phyloP scores from a whole-genome alignment of 768 basidiomycete species.

The Kwoniella sp. region DNA sequence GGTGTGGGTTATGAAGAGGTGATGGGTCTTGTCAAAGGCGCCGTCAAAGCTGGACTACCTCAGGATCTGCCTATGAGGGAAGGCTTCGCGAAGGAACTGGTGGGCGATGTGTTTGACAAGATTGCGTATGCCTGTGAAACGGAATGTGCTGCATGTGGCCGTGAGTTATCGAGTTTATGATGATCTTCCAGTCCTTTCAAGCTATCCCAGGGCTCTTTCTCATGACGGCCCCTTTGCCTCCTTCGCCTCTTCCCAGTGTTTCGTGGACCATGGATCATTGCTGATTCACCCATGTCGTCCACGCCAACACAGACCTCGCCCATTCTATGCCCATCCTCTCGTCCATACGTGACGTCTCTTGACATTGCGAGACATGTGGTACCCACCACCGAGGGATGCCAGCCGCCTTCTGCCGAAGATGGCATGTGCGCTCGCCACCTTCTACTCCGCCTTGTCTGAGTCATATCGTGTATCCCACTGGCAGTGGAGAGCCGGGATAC shows the following conservation, averaged over 20 bases:
- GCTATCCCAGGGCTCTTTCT: conserved; percentile 1
- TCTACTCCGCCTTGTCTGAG: not conserved
- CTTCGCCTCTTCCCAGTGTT: not conserved
- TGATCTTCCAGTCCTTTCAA: not conserved
- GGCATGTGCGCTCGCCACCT: not conserved
- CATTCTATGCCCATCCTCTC: conserved; percentile 4
- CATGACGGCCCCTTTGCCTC: not conserved
- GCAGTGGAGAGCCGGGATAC: not conserved
- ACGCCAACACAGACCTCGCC: not conserved
- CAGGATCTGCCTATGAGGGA: conserved; percentile 34
- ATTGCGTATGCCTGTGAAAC: conserved; percentile 9
- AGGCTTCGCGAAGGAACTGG: conserved; percentile 27
- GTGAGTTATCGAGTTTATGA: conserved; percentile 11
- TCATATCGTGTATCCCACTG: not conserved
- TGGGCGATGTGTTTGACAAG: conserved; percentile 19
- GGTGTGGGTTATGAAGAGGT: conserved; percentile 32
- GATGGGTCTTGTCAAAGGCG: conserved; percentile 9
- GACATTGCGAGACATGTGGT: conserved; percentile 24
- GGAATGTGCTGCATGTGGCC: conserved; percentile 2
- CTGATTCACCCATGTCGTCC: not conserved
- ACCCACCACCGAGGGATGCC: conserved; percentile 1
- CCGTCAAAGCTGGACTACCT: conserved; percentile 21
- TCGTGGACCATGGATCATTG: too few species aligned
- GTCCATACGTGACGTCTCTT: conserved; percentile 15
- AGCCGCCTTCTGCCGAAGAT: not conserved